A percentile compares a stretch with the other conserved stretches of the same genome.
Evolutionary conservation across 306 rosid species (phyloP).

Genomic region (Begonia loranthoides): DNA sequence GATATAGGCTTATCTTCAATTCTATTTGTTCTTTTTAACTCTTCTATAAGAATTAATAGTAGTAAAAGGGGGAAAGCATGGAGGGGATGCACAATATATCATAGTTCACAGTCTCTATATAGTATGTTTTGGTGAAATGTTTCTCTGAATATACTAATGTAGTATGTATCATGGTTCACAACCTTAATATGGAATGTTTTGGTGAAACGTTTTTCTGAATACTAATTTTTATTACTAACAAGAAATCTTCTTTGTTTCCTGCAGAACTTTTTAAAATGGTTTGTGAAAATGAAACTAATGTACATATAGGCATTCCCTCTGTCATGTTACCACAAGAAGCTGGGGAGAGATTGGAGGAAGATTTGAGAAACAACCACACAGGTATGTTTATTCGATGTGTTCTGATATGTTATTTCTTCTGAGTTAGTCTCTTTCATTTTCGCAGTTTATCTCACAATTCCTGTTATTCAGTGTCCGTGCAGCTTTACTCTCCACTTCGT

Average conservation of each 20-base stretch:
- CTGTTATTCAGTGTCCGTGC: constrained; percentile 63
- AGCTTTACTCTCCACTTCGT: constrained; percentile 90
- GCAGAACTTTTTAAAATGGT: constrained; percentile 99
- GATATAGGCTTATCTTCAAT: no score
- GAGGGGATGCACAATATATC: no score
- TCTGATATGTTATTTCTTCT: not conserved
- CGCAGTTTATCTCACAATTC: constrained; percentile 11
- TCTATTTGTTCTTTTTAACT: no score
- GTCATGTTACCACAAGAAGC: constrained; percentile 95
- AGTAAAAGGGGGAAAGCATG: no score
- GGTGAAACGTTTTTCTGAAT: not conserved
- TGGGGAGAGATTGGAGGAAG: constrained; percentile 51
- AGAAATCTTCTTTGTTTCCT: constrained; percentile 8
- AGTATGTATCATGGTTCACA: no score
- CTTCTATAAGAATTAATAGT: no score
- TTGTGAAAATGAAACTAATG: constrained; percentile 72
- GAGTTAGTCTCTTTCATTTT: not conserved
- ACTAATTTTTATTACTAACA: not conserved
- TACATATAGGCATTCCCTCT: constrained; percentile 68
- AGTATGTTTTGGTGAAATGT: no score
- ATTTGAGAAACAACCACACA: constrained; percentile 35
- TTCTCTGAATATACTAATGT: no score
- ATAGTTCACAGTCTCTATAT: no score
- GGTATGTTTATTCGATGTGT: constrained; percentile 25
- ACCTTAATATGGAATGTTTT: not conserved